phyloP scores from a whole-genome alignment of 106 monocot species.

The Apostasia shenzhenica region DNA sequence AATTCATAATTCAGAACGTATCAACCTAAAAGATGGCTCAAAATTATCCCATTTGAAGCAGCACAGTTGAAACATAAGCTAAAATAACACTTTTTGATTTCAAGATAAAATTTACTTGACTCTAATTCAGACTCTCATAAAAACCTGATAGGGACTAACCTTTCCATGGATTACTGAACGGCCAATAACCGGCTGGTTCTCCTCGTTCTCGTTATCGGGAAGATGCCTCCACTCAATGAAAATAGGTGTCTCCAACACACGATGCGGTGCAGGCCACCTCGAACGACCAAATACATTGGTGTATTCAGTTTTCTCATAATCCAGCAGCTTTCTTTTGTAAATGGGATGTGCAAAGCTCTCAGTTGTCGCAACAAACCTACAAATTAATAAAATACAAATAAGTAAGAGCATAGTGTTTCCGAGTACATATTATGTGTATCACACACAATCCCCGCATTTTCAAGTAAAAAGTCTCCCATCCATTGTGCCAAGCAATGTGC shows the following conservation, averaged over 20 bases:
- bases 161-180: slow-evolving; percentile 58
- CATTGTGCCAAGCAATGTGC: too few relatives aligned
- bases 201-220: slow-evolving; percentile 59
- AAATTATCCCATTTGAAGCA: too few relatives aligned
- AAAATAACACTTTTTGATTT: too few relatives aligned
- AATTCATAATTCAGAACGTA: too few relatives aligned
- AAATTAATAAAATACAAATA: slow-evolving; percentile 6
- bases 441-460: not conserved
- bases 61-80: too few relatives aligned
- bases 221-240: slow-evolving; percentile 45
- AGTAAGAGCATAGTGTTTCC: not conserved
- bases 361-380: slow-evolving; percentile 56
- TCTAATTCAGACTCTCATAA: too few relatives aligned
- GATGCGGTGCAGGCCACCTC: slow-evolving; percentile 79
- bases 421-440: not conserved
- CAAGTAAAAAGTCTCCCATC: not conserved
- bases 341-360: slow-evolving; percentile 74
- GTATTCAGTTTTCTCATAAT: slow-evolving; percentile 46
- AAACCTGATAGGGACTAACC: slow-evolving; percentile 20
- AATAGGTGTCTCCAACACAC: slow-evolving; percentile 57
- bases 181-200: slow-evolving; percentile 54
- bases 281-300: slow-evolving; percentile 70
- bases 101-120: too few relatives aligned
- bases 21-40: too few relatives aligned
- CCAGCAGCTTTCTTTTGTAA: slow-evolving; percentile 59